Evolutionary conservation across 257 asterid genomes (phyloP).

Genomic region (Solanum paucissectum): DNA sequence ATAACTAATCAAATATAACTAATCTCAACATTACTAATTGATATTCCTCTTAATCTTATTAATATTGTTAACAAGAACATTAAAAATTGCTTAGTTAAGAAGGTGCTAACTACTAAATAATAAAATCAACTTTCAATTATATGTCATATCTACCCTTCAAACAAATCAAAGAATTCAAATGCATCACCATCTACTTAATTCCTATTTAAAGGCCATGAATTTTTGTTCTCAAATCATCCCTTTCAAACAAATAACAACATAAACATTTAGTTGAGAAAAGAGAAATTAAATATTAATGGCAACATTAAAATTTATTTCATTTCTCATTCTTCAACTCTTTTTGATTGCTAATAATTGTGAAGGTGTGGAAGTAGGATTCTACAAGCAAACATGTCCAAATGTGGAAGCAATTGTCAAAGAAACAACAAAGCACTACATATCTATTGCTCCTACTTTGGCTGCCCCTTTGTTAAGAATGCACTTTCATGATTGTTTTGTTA

Average conservation of each 20-base stretch:
- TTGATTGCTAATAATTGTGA: slow-evolving; percentile 5
- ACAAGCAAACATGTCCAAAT: slow-evolving; percentile 17
- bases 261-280: neutral
- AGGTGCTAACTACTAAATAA: neutral
- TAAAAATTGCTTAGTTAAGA: neutral
- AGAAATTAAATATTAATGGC: slow-evolving; percentile 8
- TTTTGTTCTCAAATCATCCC: neutral
- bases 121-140: neutral
- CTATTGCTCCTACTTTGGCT: slow-evolving; percentile 1
- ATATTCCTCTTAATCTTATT: neutral
- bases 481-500: neutral
- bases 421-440: slow-evolving; percentile 7
- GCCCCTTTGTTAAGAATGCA: neutral
- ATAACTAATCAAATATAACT: too few relatives aligned
- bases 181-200: neutral
- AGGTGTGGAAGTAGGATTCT: slow-evolving; percentile 19
- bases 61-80: neutral
- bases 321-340: slow-evolving; percentile 15
- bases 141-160: neutral
- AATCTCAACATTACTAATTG: too few relatives aligned
- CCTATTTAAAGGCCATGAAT: neutral
- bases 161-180: neutral
- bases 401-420: slow-evolving; percentile 10
- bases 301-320: slow-evolving; percentile 6
- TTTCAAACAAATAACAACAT: neutral